Conservation (phyloP, 768 basidiomycete species). For the Boletus fagicola region DNA sequence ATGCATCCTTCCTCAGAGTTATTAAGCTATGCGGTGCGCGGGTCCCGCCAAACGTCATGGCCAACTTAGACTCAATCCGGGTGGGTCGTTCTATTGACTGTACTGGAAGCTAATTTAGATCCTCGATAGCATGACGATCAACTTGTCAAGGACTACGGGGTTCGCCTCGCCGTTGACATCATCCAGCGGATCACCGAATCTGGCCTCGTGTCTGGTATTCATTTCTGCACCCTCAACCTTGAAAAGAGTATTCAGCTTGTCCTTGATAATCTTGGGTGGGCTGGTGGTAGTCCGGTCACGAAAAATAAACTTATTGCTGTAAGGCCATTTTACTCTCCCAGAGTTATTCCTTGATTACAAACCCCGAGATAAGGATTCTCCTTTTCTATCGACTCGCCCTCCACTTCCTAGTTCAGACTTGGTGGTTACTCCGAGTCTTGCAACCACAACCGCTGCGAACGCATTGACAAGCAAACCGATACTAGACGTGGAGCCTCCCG, state of each 20-base stretch:
- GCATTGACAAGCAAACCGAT: slow-evolving; percentile 50
- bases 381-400: slow-evolving; percentile 33
- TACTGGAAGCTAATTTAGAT: not conserved
- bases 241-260: slow-evolving; percentile 92
- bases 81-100: slow-evolving; percentile 41
- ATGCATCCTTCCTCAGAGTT: slow-evolving; percentile 87
- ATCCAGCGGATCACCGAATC: slow-evolving; percentile 57
- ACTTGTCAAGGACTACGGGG: slow-evolving; percentile 93
- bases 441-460: slow-evolving; percentile 60
- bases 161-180: slow-evolving; percentile 79
- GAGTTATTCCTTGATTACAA: not conserved
- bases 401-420: slow-evolving; percentile 35
- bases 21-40: slow-evolving; percentile 83
- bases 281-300: slow-evolving; percentile 38
- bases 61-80: slow-evolving; percentile 70
- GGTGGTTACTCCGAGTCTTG: slow-evolving; percentile 62
- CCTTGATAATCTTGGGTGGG: slow-evolving; percentile 78
- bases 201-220: slow-evolving; percentile 69
- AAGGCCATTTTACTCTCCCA: slow-evolving; percentile 18
- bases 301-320: slow-evolving; percentile 73
- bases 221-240: slow-evolving; percentile 95
- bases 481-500: slow-evolving; percentile 51
- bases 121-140: slow-evolving; percentile 81
- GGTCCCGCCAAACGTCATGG: slow-evolving; percentile 66
- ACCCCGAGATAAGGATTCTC: slow-evolving; percentile 38